Conservation (phyloP, 192 early-diverging fungal species). For the Entomortierella parvispora region DNA sequence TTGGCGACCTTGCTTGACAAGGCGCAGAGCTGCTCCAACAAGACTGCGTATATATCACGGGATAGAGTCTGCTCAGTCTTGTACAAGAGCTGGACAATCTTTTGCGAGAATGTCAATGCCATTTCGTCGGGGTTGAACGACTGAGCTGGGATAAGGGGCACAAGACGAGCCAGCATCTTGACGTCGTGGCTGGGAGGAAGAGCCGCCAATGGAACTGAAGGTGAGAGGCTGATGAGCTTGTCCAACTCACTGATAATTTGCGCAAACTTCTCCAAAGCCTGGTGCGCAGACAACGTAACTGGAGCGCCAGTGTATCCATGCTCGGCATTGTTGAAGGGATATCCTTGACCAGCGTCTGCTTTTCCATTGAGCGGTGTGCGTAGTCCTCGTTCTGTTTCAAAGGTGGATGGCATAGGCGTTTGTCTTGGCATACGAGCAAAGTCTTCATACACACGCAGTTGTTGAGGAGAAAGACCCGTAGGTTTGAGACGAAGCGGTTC, state of each 20-base stretch:
- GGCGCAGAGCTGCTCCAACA: slow-evolving; percentile 89
- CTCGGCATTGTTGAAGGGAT: slow-evolving; percentile 40
- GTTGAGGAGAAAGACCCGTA: slow-evolving; percentile 79
- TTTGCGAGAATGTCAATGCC: slow-evolving; percentile 89
- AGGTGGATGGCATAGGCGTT: slow-evolving; percentile 57
- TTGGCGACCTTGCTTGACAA: slow-evolving; percentile 80
- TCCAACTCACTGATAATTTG: slow-evolving; percentile 84
- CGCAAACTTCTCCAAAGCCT: slow-evolving; percentile 69
- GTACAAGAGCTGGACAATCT: slow-evolving; percentile 88
- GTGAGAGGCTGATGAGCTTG: slow-evolving; percentile 67
- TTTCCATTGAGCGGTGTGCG: slow-evolving; percentile 41
- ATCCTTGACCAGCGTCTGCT: slow-evolving; percentile 27
- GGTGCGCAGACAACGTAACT: slow-evolving; percentile 55
- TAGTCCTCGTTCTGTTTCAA: slow-evolving; percentile 35
- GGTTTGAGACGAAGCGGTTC: slow-evolving; percentile 88
- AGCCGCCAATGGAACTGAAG: slow-evolving; percentile 65
- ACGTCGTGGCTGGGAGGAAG: slow-evolving; percentile 86
- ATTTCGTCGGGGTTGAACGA: slow-evolving; percentile 82
- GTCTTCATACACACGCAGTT: slow-evolving; percentile 90
- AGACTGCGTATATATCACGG: slow-evolving; percentile 82
- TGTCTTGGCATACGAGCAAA: slow-evolving; percentile 77
- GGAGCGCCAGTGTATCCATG: slow-evolving; percentile 24
- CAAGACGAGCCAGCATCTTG: slow-evolving; percentile 75
- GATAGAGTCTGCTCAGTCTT: slow-evolving; percentile 77
- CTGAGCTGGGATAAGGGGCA: slow-evolving; percentile 75